Evolutionary conservation across 805 yeast species (phyloP).

Genomic region (Debaryomyces prosopidis): DNA sequence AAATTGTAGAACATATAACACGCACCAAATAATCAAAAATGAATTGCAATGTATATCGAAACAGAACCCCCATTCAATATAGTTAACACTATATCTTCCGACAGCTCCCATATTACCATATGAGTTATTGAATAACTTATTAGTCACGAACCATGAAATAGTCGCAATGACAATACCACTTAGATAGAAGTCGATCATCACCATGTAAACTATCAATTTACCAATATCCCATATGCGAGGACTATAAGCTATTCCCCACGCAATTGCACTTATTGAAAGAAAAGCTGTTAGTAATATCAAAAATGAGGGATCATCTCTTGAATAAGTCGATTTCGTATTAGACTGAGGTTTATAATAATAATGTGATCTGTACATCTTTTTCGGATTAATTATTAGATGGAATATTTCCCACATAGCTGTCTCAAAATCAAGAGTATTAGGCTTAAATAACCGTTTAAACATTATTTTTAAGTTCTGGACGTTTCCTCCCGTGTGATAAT

Average conservation of each 20-base stretch:
- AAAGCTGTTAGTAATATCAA: slow-evolving; percentile 69
- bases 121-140: slow-evolving; percentile 54
- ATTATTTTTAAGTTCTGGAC: slow-evolving; percentile 28
- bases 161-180: slow-evolving; percentile 72
- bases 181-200: slow-evolving; percentile 74
- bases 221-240: slow-evolving; percentile 61
- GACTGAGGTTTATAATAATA: slow-evolving; percentile 72
- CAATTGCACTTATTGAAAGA: slow-evolving; percentile 72
- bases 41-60: slow-evolving; percentile 93
- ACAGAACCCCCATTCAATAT: slow-evolving; percentile 90
- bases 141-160: slow-evolving; percentile 69
- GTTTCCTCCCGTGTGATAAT: slow-evolving; percentile 9
- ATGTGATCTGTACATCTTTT: slow-evolving; percentile 76
- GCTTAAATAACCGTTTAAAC: slow-evolving; percentile 49
- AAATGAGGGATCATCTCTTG: slow-evolving; percentile 92
- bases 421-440: slow-evolving; percentile 85
- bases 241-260: slow-evolving; percentile 86
- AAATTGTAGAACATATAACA: slow-evolving; percentile 73
- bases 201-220: slow-evolving; percentile 77
- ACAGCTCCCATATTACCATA: slow-evolving; percentile 19
- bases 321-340: slow-evolving; percentile 62
- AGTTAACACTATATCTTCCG: slow-evolving; percentile 30
- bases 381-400: slow-evolving; percentile 70
- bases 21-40: slow-evolving; percentile 77
- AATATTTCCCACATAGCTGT: slow-evolving; percentile 91